These are phyloP conservation scores for Lathyrus aphaca DNA, from an alignment of 306 rosid genomes.

Conservation along the genomic window DNA sequence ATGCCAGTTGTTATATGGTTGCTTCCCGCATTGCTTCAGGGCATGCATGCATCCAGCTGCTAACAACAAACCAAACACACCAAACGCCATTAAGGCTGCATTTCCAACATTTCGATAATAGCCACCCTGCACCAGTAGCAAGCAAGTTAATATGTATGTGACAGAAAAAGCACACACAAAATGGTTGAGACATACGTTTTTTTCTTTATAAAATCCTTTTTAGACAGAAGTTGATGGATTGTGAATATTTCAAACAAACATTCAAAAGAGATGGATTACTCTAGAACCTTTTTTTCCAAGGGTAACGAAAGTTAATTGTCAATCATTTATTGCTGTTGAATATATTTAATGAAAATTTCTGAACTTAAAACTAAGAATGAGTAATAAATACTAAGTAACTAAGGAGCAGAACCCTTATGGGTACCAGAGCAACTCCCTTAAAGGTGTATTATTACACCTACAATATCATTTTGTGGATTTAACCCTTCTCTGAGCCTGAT, in stretches of 20 bases:
- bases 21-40: conserved; percentile 86
- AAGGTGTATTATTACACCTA: conserved; percentile 20
- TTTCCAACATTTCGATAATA: conserved; percentile 66
- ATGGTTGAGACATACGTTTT: conserved; percentile 1
- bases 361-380: background rate
- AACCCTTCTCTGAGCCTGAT: conserved; percentile 9
- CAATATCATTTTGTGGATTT: conserved; percentile 17
- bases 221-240: conserved; percentile 8
- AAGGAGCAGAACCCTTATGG: background rate
- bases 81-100: conserved; percentile 63
- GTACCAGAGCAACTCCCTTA: conserved; percentile 25
- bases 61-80: conserved; percentile 67
- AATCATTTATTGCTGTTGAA: conserved; percentile 20
- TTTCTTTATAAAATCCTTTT: conserved; percentile 12
- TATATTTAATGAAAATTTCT: conserved; percentile 5
- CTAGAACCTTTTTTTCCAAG: background rate
- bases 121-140: conserved; percentile 60
- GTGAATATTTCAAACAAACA: conserved; percentile 32
- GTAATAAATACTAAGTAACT: background rate
- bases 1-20: conserved; percentile 81
- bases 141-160: conserved; percentile 18
- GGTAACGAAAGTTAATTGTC: conserved; percentile 1
- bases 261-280: conserved; percentile 8
- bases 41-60: conserved; percentile 81
- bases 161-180: conserved; percentile 24